These are phyloP conservation scores for Lycium barbarum DNA, from an alignment of 257 asterid species.

Conservation along the genomic window DNA sequence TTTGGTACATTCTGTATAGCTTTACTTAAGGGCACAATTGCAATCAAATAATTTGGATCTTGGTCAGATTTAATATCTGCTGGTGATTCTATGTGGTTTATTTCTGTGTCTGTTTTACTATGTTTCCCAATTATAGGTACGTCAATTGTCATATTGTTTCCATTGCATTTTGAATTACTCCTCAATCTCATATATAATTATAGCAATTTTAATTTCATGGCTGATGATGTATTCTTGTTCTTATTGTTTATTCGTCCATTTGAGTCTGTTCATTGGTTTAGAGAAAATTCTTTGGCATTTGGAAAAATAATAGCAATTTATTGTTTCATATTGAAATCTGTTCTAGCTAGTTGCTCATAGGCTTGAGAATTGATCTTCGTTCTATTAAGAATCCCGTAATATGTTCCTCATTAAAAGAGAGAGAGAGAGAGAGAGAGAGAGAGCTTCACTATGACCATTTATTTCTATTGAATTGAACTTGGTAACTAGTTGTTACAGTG, in stretches of 20 bases:
- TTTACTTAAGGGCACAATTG: neutral
- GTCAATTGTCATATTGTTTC: conserved; percentile 5
- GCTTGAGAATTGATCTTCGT: neutral
- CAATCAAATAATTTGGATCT: neutral
- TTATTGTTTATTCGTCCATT: neutral
- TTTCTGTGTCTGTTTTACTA: neutral
- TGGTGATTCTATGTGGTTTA: conserved; percentile 3
- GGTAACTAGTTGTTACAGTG: neutral
- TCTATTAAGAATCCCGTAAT: neutral
- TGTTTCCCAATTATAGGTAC: neutral
- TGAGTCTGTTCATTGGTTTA: neutral
- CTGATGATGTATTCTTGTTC: neutral
- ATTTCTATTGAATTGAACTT: neutral
- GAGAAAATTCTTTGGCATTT: neutral
- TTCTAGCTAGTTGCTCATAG: neutral
- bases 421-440: neutral
- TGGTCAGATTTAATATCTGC: neutral
- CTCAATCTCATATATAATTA: neutral
- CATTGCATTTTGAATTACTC: neutral
- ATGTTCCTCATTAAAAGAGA: neutral
- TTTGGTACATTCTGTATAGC: neutral
- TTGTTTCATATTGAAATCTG: neutral
- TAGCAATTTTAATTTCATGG: neutral
- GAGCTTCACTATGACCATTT: no score
- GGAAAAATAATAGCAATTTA: neutral